Evolutionary conservation across 1,284 basidiomycete species (phyloP).

Genomic region (Leccinum holopus): DNA sequence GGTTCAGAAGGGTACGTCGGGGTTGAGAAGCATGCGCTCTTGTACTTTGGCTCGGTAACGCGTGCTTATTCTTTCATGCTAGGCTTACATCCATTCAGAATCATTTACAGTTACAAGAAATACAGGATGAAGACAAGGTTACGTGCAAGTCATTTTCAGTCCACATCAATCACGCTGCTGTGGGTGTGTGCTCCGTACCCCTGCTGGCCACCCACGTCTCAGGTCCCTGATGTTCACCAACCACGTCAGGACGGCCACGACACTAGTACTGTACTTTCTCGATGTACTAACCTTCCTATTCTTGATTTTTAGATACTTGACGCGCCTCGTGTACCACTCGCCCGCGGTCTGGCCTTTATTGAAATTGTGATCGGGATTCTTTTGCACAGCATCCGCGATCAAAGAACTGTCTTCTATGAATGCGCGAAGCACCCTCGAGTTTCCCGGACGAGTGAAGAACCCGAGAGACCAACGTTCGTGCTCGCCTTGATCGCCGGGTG

Average conservation of each 20-base stretch:
- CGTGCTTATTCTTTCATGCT: no score
- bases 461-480: not conserved
- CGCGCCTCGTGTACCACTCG: not conserved
- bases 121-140: not conserved
- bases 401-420: constrained; percentile 9
- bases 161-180: not conserved
- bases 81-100: not conserved
- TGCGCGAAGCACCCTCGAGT: not conserved
- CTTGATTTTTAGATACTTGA: not conserved
- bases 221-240: not conserved
- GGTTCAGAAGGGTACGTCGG: not conserved
- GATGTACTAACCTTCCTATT: not conserved
- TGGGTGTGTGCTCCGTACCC: not conserved
- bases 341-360: not conserved
- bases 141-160: not conserved
- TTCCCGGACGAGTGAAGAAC: not conserved
- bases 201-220: not conserved
- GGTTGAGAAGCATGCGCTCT: not conserved
- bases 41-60: no score
- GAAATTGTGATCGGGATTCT: not conserved
- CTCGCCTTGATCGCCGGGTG: not conserved
- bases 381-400: not conserved
- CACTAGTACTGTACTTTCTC: not conserved
- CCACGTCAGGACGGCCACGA: not conserved
- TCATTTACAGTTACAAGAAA: not conserved